Percentiles rank a stretch among this genome's conserved stretches.
Conservation (phyloP, 345 rosid genomes). For the Linum tenue region DNA sequence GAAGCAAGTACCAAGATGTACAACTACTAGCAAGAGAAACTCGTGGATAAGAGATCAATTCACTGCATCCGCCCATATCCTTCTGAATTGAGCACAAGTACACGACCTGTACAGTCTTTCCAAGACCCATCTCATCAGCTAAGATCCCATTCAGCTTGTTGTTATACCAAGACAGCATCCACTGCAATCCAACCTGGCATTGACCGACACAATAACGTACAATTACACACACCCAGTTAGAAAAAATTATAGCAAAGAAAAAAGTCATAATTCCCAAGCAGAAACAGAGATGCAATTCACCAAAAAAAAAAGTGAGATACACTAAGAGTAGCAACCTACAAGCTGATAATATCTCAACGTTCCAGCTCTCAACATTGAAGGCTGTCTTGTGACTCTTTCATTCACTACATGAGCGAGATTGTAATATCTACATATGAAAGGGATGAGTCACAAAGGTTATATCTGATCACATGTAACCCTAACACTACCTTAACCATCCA, state of each 20-base stretch:
- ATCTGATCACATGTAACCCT: neutral
- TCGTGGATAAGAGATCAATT: neutral
- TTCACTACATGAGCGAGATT: conserved; percentile 96
- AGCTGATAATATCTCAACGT: conserved; percentile 97
- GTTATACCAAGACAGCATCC: conserved; percentile 99
- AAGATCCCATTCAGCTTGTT: conserved; percentile 96
- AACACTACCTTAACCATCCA: neutral
- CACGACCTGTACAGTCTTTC: conserved; percentile 99
- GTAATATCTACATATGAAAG: conserved; percentile 57
- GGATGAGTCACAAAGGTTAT: neutral
- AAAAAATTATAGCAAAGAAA: neutral
- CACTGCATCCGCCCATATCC: no score
- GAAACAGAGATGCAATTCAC: conserved; percentile 4
- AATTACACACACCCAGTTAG: no score
- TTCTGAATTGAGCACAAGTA: conserved; percentile 7
- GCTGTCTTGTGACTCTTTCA: conserved; percentile 83
- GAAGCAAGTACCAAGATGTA: neutral
- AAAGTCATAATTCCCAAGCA: conserved; percentile 9
- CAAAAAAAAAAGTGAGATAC: conserved; percentile 3
- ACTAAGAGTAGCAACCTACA: conserved; percentile 44
- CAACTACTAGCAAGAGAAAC: neutral
- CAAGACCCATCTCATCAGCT: conserved; percentile 99
- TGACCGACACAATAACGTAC: no score
- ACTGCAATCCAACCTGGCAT: conserved; percentile 90
- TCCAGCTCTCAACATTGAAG: conserved; percentile 92